These are phyloP conservation scores for Lachnellula suecica DNA, from an alignment of 2,329 filamentous ascomycete genomes.

Conservation along the genomic window DNA sequence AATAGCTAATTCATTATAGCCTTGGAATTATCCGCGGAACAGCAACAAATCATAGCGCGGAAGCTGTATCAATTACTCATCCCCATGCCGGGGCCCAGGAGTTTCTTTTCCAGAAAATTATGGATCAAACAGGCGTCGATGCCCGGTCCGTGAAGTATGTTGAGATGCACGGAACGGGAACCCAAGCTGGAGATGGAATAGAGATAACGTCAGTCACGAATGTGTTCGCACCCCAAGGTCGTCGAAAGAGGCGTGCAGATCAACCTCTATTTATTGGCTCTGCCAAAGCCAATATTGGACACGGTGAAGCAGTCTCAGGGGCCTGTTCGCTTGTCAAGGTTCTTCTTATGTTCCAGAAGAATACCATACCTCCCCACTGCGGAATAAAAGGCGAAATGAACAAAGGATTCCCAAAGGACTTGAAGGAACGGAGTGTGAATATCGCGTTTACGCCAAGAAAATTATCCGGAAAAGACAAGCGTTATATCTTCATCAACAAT, in stretches of 20 bases:
- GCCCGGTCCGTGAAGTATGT: conserved; percentile 13
- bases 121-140: conserved; percentile 5
- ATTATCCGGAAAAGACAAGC: no score
- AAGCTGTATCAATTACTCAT: conserved; percentile 42
- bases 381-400: conserved; percentile 33
- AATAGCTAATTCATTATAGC: no score
- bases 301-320: conserved; percentile 25
- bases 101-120: conserved; percentile 6
- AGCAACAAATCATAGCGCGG: conserved; percentile 44
- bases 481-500: conserved; percentile 46
- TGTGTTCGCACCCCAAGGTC: conserved; percentile 23
- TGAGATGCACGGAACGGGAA: conserved; percentile 26
- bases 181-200: conserved; percentile 18
- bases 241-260: conserved; percentile 16
- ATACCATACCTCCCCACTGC: conserved; percentile 24
- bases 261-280: conserved; percentile 16
- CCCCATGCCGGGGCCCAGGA: conserved; percentile 44
- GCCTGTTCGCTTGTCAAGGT: conserved; percentile 27
- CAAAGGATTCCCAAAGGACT: conserved; percentile 27
- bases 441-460: conserved; percentile 20
- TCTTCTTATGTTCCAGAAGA: conserved; percentile 28
- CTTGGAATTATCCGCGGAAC: conserved; percentile 41
- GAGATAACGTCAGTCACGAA: conserved; percentile 14
- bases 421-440: conserved; percentile 33
- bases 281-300: conserved; percentile 29